Conservation (phyloP, 805 yeast species). For the Schwanniomyces yamadae region DNA sequence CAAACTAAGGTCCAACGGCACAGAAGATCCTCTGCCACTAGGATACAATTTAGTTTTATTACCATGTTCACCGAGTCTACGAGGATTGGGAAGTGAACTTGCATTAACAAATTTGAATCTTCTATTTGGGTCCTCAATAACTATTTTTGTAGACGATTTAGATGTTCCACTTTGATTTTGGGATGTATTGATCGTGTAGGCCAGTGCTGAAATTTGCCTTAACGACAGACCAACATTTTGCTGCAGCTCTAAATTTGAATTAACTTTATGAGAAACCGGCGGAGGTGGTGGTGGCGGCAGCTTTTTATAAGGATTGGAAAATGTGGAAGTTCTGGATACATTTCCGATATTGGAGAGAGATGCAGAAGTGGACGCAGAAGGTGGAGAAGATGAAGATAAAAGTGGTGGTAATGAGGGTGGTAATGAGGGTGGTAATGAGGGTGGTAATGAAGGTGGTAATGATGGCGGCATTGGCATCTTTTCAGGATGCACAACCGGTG, state of each 20-base stretch:
- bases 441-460: conserved; percentile 26
- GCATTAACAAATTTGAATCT: conserved; percentile 70
- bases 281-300: conserved; percentile 36
- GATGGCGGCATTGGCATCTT: conserved; percentile 10
- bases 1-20: conserved; percentile 66
- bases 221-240: conserved; percentile 50
- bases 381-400: conserved; percentile 13
- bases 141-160: conserved; percentile 24
- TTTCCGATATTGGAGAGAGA: conserved; percentile 14
- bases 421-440: conserved; percentile 31
- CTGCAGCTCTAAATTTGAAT: conserved; percentile 32
- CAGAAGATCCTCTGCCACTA: conserved; percentile 91
- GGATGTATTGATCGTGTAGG: conserved; percentile 58
- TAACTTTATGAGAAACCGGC: conserved; percentile 10
- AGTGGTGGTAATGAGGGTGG: conserved; percentile 17
- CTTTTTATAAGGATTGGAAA: conserved; percentile 20
- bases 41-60: conserved; percentile 72
- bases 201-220: conserved; percentile 62
- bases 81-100: conserved; percentile 80
- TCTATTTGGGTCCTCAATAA: conserved; percentile 56
- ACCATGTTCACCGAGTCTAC: conserved; percentile 63
- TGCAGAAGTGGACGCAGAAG: conserved; percentile 19
- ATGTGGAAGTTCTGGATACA: too few relatives aligned
- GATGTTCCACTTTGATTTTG: conserved; percentile 19
- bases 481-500: conserved; percentile 14